A percentile compares a stretch with the other conserved stretches of the same genome.
These are phyloP conservation scores for Colletotrichum cuscutae DNA, from an alignment of 2,329 filamentous ascomycete genomes.

Conservation along the genomic window DNA sequence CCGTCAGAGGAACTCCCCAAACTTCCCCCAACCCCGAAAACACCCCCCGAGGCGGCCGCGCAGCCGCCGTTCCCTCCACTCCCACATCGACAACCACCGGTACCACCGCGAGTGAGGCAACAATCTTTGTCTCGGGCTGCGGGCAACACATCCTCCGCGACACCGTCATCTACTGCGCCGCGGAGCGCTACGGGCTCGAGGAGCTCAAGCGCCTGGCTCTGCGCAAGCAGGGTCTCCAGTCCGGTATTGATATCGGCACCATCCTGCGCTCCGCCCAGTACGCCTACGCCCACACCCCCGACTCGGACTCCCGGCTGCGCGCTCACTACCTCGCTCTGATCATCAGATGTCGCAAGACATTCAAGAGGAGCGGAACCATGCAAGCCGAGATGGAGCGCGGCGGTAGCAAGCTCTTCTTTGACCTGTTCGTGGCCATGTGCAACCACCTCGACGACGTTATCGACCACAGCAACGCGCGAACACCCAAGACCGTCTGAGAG, in stretches of 20 bases:
- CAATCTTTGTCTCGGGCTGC: slow-evolving; percentile 79
- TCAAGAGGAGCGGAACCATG: slow-evolving; percentile 98
- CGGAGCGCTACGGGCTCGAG: slow-evolving; percentile 89
- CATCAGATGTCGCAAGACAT: slow-evolving; percentile 96
- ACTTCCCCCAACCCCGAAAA: slow-evolving; percentile 61
- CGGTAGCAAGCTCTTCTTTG: slow-evolving; percentile 92
- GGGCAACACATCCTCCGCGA: slow-evolving; percentile 86
- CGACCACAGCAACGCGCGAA: slow-evolving; percentile 79
- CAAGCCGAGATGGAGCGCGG: slow-evolving; percentile 98
- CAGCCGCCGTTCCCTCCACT: slow-evolving; percentile 47
- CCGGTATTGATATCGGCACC: slow-evolving; percentile 89
- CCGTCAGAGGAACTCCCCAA: slow-evolving; percentile 56
- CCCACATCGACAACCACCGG: slow-evolving; percentile 33
- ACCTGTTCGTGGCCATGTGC: slow-evolving; percentile 97
- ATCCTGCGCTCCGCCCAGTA: slow-evolving; percentile 94
- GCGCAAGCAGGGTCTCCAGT: slow-evolving; percentile 94
- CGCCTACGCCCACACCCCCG: slow-evolving; percentile 94
- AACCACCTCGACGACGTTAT: slow-evolving; percentile 97
- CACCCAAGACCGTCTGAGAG: slow-evolving; percentile 66
- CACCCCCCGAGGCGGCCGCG: slow-evolving; percentile 54
- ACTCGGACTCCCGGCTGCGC: slow-evolving; percentile 90
- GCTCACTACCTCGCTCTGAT: slow-evolving; percentile 98
- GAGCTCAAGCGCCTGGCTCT: slow-evolving; percentile 92
- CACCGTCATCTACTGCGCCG: slow-evolving; percentile 94
- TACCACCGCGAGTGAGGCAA: slow-evolving; percentile 73